phyloP scores from a whole-genome alignment of 441 rosid genomes.

The Gossypium lobatum region DNA sequence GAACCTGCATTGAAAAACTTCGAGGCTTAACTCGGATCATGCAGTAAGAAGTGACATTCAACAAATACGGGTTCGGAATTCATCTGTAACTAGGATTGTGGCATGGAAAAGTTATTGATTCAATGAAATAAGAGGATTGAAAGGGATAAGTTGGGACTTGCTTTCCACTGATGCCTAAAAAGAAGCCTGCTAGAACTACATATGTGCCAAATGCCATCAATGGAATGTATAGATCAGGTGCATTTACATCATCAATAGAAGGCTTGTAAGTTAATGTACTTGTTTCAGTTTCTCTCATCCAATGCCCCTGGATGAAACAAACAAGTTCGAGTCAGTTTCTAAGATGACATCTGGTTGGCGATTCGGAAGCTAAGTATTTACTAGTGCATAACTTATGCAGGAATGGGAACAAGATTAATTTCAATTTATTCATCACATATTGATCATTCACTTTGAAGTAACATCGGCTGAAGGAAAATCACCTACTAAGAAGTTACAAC shows the following conservation, averaged over 20 bases:
- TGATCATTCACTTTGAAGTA: slow-evolving; percentile 30
- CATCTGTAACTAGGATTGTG: not conserved
- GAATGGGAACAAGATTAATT: slow-evolving; percentile 23
- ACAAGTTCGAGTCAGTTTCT: not conserved
- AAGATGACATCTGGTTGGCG: not conserved
- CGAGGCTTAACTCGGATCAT: not conserved
- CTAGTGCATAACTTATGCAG: slow-evolving; percentile 19
- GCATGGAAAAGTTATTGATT: not conserved
- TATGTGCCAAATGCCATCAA: slow-evolving; percentile 27
- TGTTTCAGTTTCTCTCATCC: slow-evolving; percentile 21
- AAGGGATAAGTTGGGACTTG: slow-evolving; percentile 10
- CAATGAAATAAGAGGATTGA: not conserved
- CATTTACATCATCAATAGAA: slow-evolving; percentile 27
- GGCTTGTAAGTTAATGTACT: slow-evolving; percentile 11
- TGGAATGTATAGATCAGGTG: slow-evolving; percentile 30
- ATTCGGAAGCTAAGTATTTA: not conserved
- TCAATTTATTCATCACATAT: slow-evolving; percentile 30
- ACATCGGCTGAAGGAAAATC: slow-evolving; percentile 2
- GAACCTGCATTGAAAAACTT: slow-evolving; percentile 17
- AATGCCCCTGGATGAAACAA: slow-evolving; percentile 18
- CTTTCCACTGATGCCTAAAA: slow-evolving; percentile 26
- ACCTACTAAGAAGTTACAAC: not conserved
- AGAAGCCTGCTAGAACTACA: slow-evolving; percentile 23
- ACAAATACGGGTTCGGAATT: not conserved
- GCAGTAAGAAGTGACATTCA: not conserved